phyloP scores from a whole-genome alignment of 2,329 filamentous ascomycete species.

The Colletotrichum sojae region DNA sequence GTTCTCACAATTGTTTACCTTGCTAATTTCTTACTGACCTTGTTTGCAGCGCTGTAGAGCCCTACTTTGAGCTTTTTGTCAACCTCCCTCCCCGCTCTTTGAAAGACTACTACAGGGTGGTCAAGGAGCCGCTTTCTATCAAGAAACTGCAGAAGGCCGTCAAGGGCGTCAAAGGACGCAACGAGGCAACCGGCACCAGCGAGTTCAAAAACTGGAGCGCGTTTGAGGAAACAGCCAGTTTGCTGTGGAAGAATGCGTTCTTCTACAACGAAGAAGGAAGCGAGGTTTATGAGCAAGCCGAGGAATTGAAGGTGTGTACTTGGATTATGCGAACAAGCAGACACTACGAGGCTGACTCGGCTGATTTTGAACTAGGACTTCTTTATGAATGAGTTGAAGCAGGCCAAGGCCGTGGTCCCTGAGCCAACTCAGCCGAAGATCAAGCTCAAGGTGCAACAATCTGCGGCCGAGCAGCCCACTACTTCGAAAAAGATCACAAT shows the following conservation, averaged over 20 bases:
- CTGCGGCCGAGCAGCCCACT: conserved; percentile 47
- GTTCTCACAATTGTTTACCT: conserved; percentile 44
- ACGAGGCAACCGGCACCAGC: conserved; percentile 72
- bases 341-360: not conserved
- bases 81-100: conserved; percentile 82
- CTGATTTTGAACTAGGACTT: conserved; percentile 65
- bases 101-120: conserved; percentile 89
- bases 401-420: conserved; percentile 79
- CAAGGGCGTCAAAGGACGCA: conserved; percentile 78
- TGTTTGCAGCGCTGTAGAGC: conserved; percentile 73
- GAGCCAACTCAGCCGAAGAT: conserved; percentile 84
- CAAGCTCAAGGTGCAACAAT: conserved; percentile 79
- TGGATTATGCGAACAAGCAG: not conserved
- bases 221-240: conserved; percentile 83
- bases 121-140: conserved; percentile 84
- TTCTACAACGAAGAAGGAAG: conserved; percentile 95
- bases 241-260: conserved; percentile 90
- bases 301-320: conserved; percentile 79
- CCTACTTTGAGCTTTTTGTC: conserved; percentile 80
- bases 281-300: conserved; percentile 82
- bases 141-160: conserved; percentile 83
- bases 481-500: conserved; percentile 78
- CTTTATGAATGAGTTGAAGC: conserved; percentile 77
- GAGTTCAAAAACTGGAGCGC: conserved; percentile 87
- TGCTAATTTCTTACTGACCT: conserved; percentile 21